Evolutionary conservation across 2,329 filamentous ascomycete species (phyloP).

Genomic region (Aspergillus pseudoviridinutans): DNA sequence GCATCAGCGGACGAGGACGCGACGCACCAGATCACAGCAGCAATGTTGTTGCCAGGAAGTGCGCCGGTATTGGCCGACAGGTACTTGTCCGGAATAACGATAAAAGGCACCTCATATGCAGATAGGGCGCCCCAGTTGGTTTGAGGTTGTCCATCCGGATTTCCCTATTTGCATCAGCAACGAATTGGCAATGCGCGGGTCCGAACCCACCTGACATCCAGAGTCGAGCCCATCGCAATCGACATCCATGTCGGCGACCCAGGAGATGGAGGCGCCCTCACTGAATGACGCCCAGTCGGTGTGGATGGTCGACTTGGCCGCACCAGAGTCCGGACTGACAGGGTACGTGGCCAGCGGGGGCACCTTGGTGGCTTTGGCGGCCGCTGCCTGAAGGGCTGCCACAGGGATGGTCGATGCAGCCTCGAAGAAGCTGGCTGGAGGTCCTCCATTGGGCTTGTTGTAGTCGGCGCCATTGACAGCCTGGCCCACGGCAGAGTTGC

Average conservation of each 20-base stretch:
- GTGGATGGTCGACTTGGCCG: slow-evolving; percentile 23
- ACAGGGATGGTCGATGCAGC: slow-evolving; percentile 22
- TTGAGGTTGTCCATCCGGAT: slow-evolving; percentile 20
- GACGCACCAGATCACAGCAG: slow-evolving; percentile 27
- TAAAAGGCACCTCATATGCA: slow-evolving; percentile 30
- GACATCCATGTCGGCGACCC: slow-evolving; percentile 31
- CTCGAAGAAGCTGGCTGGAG: slow-evolving; percentile 23
- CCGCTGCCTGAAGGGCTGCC: slow-evolving; percentile 21
- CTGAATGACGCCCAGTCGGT: slow-evolving; percentile 23
- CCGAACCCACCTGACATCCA: slow-evolving; percentile 18
- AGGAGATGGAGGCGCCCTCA: slow-evolving; percentile 27
- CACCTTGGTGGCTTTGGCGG: slow-evolving; percentile 19
- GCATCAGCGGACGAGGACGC: accelerated
- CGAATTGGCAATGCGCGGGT: not conserved
- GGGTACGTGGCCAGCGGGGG: slow-evolving; percentile 23
- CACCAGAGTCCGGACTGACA: slow-evolving; percentile 13
- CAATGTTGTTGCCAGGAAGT: slow-evolving; percentile 26
- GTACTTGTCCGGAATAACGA: slow-evolving; percentile 30
- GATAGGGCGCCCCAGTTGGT: slow-evolving; percentile 29
- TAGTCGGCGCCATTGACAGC: slow-evolving; percentile 19
- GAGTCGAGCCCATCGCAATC: slow-evolving; percentile 30
- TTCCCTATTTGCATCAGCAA: slow-evolving; percentile 18
- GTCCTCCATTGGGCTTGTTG: slow-evolving; percentile 19
- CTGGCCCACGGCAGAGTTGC: slow-evolving; percentile 4
- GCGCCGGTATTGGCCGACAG: slow-evolving; percentile 12